These are phyloP conservation scores for Arthrobotrys megalospora DNA, from an alignment of 2,329 filamentous ascomycete species.

Conservation along the genomic window DNA sequence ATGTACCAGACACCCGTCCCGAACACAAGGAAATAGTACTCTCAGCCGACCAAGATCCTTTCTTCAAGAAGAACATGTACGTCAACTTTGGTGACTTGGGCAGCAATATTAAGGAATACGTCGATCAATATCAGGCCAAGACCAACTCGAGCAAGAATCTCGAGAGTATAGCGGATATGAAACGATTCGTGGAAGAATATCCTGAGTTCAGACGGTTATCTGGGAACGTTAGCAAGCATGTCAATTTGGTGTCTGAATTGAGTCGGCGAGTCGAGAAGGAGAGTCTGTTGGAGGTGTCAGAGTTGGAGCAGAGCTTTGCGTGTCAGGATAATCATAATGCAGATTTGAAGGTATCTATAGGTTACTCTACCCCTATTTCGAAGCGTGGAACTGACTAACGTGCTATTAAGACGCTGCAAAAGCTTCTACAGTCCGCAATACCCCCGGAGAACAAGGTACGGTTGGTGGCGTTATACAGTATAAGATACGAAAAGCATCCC, in stretches of 20 bases:
- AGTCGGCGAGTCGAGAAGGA: slow-evolving; percentile 89
- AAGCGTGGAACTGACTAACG: not conserved
- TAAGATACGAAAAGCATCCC: slow-evolving; percentile 90
- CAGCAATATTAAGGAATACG: slow-evolving; percentile 84
- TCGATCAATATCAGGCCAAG: slow-evolving; percentile 97
- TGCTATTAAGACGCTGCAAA: slow-evolving; percentile 79
- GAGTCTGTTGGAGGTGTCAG: slow-evolving; percentile 92
- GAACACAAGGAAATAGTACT: slow-evolving; percentile 92
- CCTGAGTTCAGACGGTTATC: slow-evolving; percentile 97
- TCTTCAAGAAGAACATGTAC: slow-evolving; percentile 91
- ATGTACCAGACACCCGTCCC: slow-evolving; percentile 85
- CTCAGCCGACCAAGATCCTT: slow-evolving; percentile 96
- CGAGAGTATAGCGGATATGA: slow-evolving; percentile 98
- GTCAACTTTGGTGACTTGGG: slow-evolving; percentile 80
- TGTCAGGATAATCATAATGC: slow-evolving; percentile 95
- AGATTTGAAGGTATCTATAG: slow-evolving; percentile 81
- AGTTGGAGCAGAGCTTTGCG: slow-evolving; percentile 94
- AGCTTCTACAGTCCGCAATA: slow-evolving; percentile 84
- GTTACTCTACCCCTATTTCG: not conserved
- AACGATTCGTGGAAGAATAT: slow-evolving; percentile 98
- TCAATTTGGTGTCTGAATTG: slow-evolving; percentile 93
- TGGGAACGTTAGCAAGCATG: slow-evolving; percentile 98
- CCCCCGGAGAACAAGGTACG: slow-evolving; percentile 87
- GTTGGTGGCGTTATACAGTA: slow-evolving; percentile 91
- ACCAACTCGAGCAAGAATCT: slow-evolving; percentile 97